These are phyloP conservation scores for Ceratocystis lukuohia DNA, from an alignment of 2,329 filamentous ascomycete genomes.

Conservation along the genomic window DNA sequence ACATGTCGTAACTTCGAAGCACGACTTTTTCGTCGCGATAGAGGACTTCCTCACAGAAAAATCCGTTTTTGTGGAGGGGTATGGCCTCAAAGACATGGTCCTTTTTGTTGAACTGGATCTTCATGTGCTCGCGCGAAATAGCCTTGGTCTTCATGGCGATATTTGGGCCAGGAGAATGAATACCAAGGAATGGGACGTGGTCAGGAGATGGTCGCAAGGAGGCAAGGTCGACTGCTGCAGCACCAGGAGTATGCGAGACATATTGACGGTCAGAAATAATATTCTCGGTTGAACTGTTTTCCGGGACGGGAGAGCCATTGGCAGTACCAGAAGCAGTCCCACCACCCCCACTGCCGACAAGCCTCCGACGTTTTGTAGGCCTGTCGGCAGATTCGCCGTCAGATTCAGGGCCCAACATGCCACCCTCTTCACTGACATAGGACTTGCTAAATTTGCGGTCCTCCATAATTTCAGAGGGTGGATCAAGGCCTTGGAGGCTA, in stretches of 20 bases:
- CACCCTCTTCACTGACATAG: constrained; percentile 56
- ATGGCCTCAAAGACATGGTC: constrained; percentile 51
- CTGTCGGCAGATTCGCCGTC: constrained; percentile 38
- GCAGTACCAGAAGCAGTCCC: not conserved
- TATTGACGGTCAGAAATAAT: constrained; percentile 46
- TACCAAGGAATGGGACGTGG: constrained; percentile 53
- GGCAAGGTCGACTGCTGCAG: constrained; percentile 45
- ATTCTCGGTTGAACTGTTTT: constrained; percentile 26
- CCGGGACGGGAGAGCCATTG: not conserved
- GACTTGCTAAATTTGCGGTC: constrained; percentile 48
- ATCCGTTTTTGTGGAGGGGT: constrained; percentile 50
- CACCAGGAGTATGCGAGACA: constrained; percentile 45
- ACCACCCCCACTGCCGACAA: not conserved
- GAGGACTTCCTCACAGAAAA: constrained; percentile 50
- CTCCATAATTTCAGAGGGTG: constrained; percentile 37
- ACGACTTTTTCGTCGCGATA: constrained; percentile 42
- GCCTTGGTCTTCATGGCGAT: constrained; percentile 52
- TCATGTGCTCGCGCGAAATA: constrained; percentile 61
- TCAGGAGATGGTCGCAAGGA: constrained; percentile 47
- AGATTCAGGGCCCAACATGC: constrained; percentile 51
- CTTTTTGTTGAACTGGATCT: constrained; percentile 55
- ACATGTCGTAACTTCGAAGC: constrained; percentile 49
- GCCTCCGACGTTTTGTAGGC: constrained; percentile 10
- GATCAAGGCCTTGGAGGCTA: constrained; percentile 35
- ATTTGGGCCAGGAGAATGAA: constrained; percentile 54